Conservation (phyloP, 148 eudicot genomes). For the Chenopodium suecicum region DNA sequence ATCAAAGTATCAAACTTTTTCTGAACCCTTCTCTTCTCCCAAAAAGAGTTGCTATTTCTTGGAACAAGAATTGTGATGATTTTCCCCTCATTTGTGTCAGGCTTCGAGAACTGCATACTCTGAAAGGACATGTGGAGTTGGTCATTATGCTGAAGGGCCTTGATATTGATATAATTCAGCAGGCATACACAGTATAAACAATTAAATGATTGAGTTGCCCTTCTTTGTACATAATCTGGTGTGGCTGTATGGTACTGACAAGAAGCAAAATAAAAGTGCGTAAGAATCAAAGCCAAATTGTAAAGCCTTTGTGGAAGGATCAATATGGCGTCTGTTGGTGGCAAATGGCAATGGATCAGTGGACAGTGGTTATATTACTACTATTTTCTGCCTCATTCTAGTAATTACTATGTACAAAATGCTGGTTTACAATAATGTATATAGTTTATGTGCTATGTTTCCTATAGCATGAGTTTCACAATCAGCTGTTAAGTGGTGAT, state of each 20-base stretch:
- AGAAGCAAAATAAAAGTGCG: background rate
- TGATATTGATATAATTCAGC: slow-evolving; percentile 35
- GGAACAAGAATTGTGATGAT: background rate
- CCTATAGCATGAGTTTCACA: background rate
- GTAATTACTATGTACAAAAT: background rate
- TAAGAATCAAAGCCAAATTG: background rate
- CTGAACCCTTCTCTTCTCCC: background rate
- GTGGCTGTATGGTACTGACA: background rate
- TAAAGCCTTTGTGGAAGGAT: background rate
- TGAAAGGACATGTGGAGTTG: slow-evolving; percentile 43
- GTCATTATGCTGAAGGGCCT: slow-evolving; percentile 42
- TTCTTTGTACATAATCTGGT: background rate
- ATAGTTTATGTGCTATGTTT: background rate
- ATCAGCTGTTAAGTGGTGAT: background rate
- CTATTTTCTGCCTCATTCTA: background rate
- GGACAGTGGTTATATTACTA: background rate
- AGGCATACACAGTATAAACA: slow-evolving; percentile 33
- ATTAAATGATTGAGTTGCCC: background rate
- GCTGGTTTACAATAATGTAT: background rate
- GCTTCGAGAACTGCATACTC: slow-evolving; percentile 43
- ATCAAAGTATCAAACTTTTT: no score
- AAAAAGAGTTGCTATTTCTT: background rate
- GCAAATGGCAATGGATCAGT: no score
- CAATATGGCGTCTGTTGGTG: background rate
- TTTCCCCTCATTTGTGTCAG: slow-evolving; percentile 14